Evolutionary conservation across 352 stramenopile genomes (phyloP).

Genomic region (Phytophthora pistaciae): DNA sequence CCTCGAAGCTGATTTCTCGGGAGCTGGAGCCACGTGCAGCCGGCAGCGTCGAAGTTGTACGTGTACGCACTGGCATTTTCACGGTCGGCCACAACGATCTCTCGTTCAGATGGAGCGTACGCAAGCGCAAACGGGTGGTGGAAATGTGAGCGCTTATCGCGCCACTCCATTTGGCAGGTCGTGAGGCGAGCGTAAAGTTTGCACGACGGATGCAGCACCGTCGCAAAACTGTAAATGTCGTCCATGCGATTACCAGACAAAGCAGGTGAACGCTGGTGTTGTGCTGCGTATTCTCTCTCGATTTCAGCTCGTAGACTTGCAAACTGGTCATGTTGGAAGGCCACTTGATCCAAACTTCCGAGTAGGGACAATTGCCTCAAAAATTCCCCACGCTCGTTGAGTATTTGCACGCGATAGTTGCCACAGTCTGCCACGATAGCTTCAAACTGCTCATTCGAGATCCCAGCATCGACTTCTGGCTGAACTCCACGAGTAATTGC

Average conservation of each 20-base stretch:
- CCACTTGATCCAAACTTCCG: slow-evolving; percentile 46
- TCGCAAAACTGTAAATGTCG: slow-evolving; percentile 44
- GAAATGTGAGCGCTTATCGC: slow-evolving; percentile 39
- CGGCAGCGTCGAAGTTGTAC: slow-evolving; percentile 65
- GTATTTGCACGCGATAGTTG: slow-evolving; percentile 77
- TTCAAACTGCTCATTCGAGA: slow-evolving; percentile 79
- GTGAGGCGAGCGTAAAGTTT: slow-evolving; percentile 49
- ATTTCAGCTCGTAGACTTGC: slow-evolving; percentile 33
- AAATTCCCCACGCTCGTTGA: slow-evolving; percentile 65
- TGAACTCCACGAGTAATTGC: slow-evolving; percentile 50
- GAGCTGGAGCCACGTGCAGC: slow-evolving; percentile 49
- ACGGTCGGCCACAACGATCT: slow-evolving; percentile 61
- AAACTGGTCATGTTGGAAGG: slow-evolving; percentile 50
- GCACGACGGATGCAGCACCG: slow-evolving; percentile 52
- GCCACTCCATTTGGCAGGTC: slow-evolving; percentile 35
- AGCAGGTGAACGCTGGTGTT: slow-evolving; percentile 26
- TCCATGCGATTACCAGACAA: slow-evolving; percentile 41
- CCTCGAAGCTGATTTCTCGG: slow-evolving; percentile 13
- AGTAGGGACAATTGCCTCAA: slow-evolving; percentile 64
- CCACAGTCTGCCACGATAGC: slow-evolving; percentile 69
- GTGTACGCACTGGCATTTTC: slow-evolving; percentile 56
- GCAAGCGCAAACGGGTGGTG: slow-evolving; percentile 57
- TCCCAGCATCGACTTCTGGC: slow-evolving; percentile 28
- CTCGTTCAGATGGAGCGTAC: slow-evolving; percentile 40
- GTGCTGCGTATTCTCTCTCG: slow-evolving; percentile 38